phyloP scores from a whole-genome alignment of 805 yeast genomes.

The Ogataea wickerhamii region DNA sequence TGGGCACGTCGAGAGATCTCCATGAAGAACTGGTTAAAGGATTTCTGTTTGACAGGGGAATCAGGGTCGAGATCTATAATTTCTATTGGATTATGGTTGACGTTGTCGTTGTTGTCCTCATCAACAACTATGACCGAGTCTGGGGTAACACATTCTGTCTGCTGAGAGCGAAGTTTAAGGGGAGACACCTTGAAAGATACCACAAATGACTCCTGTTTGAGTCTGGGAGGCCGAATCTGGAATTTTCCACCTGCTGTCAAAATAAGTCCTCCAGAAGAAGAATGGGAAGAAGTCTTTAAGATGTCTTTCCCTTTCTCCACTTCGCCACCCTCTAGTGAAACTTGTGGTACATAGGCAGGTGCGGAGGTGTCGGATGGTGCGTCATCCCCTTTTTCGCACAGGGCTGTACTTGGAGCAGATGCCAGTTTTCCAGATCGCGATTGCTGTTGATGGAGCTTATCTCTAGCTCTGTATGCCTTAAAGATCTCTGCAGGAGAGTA shows the following conservation, averaged over 20 bases:
- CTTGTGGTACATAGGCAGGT: too few species aligned
- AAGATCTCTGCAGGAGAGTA: slow-evolving; percentile 20
- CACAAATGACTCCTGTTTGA: not conserved
- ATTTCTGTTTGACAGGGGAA: slow-evolving; percentile 10
- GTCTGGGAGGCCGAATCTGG: slow-evolving; percentile 7
- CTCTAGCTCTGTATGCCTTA: slow-evolving; percentile 13
- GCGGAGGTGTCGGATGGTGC: not conserved
- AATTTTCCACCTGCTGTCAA: slow-evolving; percentile 2
- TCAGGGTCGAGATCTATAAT: slow-evolving; percentile 2
- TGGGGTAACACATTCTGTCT: too few species aligned
- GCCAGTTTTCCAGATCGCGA: not conserved
- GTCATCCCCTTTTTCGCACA: not conserved
- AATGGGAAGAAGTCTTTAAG: too few species aligned
- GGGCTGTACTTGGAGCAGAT: not conserved
- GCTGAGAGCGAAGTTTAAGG: not conserved
- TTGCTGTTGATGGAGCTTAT: slow-evolving; percentile 3
- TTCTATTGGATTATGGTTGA: slow-evolving; percentile 2
- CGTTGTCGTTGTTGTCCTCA: slow-evolving; percentile 2
- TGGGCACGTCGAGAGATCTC: slow-evolving; percentile 38
- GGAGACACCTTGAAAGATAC: not conserved
- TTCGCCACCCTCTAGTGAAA: too few species aligned
- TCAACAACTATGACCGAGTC: not conserved
- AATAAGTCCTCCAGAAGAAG: not conserved
- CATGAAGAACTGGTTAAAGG: slow-evolving; percentile 29
- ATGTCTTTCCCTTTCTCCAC: too few species aligned